Base-by-base conservation (phyloP, 768 basidiomycete genomes). In the Pleurotus citrinopileatus region DNA sequence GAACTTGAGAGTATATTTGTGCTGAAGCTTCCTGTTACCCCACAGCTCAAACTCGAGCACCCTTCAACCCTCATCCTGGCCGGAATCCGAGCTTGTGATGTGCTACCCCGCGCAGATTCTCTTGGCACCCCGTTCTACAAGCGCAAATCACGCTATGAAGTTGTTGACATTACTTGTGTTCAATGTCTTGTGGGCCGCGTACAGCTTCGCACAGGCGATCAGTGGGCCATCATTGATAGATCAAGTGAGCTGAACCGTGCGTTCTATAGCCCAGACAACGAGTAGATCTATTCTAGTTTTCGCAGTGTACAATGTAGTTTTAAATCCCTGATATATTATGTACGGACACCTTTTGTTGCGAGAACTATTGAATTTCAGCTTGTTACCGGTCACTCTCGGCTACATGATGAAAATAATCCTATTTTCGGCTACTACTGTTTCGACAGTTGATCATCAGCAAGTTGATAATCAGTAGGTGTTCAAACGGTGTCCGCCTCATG, bases 1-100 rank as follows among this genome's bases (percentile, higher is more conserved):
- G 68, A 69, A 54, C 65, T 75, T 1, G 54, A 65, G 43, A 47
- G 61, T 32, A 63, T 75, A 15, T 57, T 70, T 29, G 55, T 64
- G 19, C 27, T 74, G 15, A 53, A 54, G 4, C 45, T 71, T 1
- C 60, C 60, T 5, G 42, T 50, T 4, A 53, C 59, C 0, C 43
- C 26, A 12, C 44, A 22, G 7, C 58, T 63, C 37, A 55, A 58
- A 13, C 43, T 67, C 13, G 8, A 17, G 8, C 37, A 38, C n/a
- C 55, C 59, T 10, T 37, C 52, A 20, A 65, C 55, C 3, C 28
- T 66, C 28, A 56, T 69, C n/a, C 56, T 69, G 3, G 70, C 59
- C 1, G 58, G 59, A n/a, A 62, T 70, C 22, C 42, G 50, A 4
- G 23, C 46, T 1, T 67, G 67, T 45, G 46, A 32, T 37, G 46